Percentiles rank a stretch among this genome's conserved stretches.
phyloP scores from a whole-genome alignment of 2,329 filamentous ascomycete genomes.

The Huntiella savannae region DNA sequence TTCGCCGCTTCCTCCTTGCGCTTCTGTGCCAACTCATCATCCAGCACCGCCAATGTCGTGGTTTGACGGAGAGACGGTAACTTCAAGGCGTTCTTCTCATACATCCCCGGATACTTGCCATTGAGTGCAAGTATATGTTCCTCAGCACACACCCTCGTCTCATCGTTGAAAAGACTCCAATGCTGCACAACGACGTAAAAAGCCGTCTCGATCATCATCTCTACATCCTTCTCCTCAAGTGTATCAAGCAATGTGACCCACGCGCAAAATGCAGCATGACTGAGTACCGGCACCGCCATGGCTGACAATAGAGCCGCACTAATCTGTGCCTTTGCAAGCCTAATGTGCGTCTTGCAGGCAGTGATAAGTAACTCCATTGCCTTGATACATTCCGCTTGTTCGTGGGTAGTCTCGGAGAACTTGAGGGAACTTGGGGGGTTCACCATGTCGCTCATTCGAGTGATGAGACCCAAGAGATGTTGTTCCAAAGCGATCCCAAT shows the following conservation, averaged over 20 bases:
- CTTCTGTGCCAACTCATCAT: constrained; percentile 32
- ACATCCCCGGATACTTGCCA: constrained; percentile 36
- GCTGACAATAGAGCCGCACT: constrained; percentile 83
- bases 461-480: constrained; percentile 73
- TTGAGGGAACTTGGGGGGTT: constrained; percentile 28
- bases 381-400: constrained; percentile 59
- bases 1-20: constrained; percentile 30
- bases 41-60: constrained; percentile 46
- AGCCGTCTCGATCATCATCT: constrained; percentile 66
- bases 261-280: constrained; percentile 59
- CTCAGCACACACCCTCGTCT: constrained; percentile 39
- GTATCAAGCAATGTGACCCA: constrained; percentile 65
- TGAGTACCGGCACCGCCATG: constrained; percentile 54
- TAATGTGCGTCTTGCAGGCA: constrained; percentile 53
- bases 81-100: constrained; percentile 50
- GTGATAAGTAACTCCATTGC: constrained; percentile 79
- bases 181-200: constrained; percentile 72
- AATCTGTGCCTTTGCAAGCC: constrained; percentile 76
- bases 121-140: constrained; percentile 47
- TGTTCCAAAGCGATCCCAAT: constrained; percentile 61
- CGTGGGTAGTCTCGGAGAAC: constrained; percentile 32
- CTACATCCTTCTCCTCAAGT: constrained; percentile 61
- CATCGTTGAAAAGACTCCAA: constrained; percentile 48
- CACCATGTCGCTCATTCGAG: constrained; percentile 58
- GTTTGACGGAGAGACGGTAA: constrained; percentile 64